Base-by-base conservation (phyloP, 441 rosid genomes). In the Lepidium campestre region DNA sequence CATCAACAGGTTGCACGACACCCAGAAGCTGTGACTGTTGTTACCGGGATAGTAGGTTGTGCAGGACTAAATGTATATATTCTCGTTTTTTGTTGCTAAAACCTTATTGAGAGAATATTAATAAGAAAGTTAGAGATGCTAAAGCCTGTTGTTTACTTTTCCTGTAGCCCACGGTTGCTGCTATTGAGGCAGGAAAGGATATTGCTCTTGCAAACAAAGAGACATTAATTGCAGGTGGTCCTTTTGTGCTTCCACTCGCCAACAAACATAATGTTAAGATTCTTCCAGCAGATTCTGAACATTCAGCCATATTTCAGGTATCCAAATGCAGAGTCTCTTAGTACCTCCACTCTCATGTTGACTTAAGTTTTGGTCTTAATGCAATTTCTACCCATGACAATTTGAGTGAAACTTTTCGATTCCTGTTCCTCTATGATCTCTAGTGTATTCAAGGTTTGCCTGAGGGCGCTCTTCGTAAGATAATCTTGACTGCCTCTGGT, bases 261-360 rank as follows among this genome's bases (percentile, higher is more conserved):
- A 91, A 80, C 41, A 88, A 89, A 68, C 84, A 89, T 78, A 89
- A 87, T 13, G 92, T 93, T 20, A 93, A 93, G 75, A 89, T 93
- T 74, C 97, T 93, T 75, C 97, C 97, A 3, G 97, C 97, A 62
- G 97, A 90, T 85, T 93, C 98, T 5, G 98, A 93, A 70, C 98
- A 93, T 79, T 93, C 97, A 67, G 96, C 98, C 40, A 86, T 93
- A 76, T 93, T 93, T 75, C 97, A 93, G 96, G 97, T 89, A 75
- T 47, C 55, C 13, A 57, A 69, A 42, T 20, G 5, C 10, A 6
- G 23, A 29, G 42, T 13, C 25, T 29, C 59, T 19, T 62, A 34
- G 25, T 35, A 36, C 22, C 14, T 23, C 23, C 20, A 41, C 13
- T 39, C 29, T 40, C 17, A 40, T 23, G 23, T 65, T 17, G 15